Evolutionary conservation across 2,329 filamentous ascomycete species (phyloP).

Genomic region (Fusarium papillatum): DNA sequence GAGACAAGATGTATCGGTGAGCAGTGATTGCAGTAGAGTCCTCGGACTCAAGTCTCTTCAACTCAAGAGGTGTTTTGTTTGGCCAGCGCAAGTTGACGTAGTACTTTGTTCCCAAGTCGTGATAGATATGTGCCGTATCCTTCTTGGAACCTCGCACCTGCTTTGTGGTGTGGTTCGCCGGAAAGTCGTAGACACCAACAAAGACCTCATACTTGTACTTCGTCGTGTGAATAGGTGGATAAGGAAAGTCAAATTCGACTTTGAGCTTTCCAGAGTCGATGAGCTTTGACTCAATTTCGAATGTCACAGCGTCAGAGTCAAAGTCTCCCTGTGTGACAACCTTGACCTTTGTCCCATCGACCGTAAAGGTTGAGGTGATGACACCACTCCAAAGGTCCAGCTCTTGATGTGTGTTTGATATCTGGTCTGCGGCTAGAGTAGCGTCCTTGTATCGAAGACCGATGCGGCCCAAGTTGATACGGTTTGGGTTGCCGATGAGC

Average conservation of each 20-base stretch:
- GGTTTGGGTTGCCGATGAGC: slow-evolving; percentile 64
- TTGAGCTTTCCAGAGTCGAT: slow-evolving; percentile 49
- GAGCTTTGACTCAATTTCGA: slow-evolving; percentile 53
- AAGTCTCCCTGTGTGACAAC: slow-evolving; percentile 55
- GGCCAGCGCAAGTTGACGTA: slow-evolving; percentile 55
- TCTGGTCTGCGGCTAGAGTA: slow-evolving; percentile 44
- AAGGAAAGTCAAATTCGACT: slow-evolving; percentile 58
- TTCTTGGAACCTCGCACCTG: slow-evolving; percentile 23
- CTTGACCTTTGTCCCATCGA: slow-evolving; percentile 47
- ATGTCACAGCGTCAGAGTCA: slow-evolving; percentile 52
- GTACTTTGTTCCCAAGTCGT: slow-evolving; percentile 55
- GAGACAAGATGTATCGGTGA: slow-evolving; percentile 50
- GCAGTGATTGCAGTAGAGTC: slow-evolving; percentile 42
- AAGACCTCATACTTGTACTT: slow-evolving; percentile 60
- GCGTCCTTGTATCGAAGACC: slow-evolving; percentile 52
- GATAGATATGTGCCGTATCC: slow-evolving; percentile 49
- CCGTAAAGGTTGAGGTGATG: slow-evolving; percentile 53
- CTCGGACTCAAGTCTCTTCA: slow-evolving; percentile 36
- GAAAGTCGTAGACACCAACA: slow-evolving; percentile 55
- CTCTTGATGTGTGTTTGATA: slow-evolving; percentile 48
- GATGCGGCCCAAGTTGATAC: slow-evolving; percentile 58
- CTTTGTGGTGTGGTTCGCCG: slow-evolving; percentile 53
- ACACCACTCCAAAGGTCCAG: slow-evolving; percentile 34
- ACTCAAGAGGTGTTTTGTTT: slow-evolving; percentile 20
- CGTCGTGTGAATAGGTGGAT: slow-evolving; percentile 54